Conservation (phyloP, 495 filamentous ascomycete species). For the Penicillium odoratum region DNA sequence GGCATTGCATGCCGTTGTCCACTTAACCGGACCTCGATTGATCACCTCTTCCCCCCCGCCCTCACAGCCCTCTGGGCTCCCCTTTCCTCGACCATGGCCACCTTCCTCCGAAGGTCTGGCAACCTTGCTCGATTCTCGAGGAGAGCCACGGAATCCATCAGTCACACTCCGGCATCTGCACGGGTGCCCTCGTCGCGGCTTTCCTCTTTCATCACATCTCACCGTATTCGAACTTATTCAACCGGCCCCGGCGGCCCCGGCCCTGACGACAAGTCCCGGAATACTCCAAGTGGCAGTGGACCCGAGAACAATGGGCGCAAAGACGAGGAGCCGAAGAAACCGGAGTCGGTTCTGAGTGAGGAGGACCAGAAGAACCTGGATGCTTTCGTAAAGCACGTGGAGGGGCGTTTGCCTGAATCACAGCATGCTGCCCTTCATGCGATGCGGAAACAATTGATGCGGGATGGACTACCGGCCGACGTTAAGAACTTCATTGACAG, state of each 20-base stretch:
- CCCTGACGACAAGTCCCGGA: constrained; percentile 43
- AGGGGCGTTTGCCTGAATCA: constrained; percentile 28
- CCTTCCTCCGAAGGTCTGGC: constrained; percentile 64
- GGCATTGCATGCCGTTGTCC: constrained; percentile 29
- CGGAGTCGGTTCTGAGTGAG: constrained; percentile 32
- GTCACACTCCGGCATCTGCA: constrained; percentile 42
- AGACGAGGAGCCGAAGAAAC: constrained; percentile 38
- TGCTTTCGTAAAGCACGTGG: constrained; percentile 31
- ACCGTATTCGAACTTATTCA: constrained; percentile 55
- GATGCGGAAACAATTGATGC: constrained; percentile 33
- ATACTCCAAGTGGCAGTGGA: constrained; percentile 31
- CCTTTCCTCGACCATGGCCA: constrained; percentile 58
- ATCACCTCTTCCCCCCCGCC: constrained; percentile 24
- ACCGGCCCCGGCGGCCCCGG: constrained; percentile 48
- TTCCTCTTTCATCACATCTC: constrained; percentile 47
- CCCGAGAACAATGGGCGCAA: constrained; percentile 31
- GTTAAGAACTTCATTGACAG: constrained; percentile 33
- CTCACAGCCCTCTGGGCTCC: constrained; percentile 38
- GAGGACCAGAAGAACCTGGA: constrained; percentile 41
- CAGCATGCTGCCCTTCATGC: constrained; percentile 32
- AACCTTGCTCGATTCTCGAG: constrained; percentile 62
- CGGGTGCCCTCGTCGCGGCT: constrained; percentile 38
- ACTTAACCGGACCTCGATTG: constrained; percentile 27
- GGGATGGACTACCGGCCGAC: constrained; percentile 34
- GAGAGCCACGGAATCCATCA: constrained; percentile 47